Percentiles rank a stretch among this genome's conserved stretches.
These are phyloP conservation scores for Boletus vermiculosoides DNA, from an alignment of 768 basidiomycete genomes.

Conservation along the genomic window DNA sequence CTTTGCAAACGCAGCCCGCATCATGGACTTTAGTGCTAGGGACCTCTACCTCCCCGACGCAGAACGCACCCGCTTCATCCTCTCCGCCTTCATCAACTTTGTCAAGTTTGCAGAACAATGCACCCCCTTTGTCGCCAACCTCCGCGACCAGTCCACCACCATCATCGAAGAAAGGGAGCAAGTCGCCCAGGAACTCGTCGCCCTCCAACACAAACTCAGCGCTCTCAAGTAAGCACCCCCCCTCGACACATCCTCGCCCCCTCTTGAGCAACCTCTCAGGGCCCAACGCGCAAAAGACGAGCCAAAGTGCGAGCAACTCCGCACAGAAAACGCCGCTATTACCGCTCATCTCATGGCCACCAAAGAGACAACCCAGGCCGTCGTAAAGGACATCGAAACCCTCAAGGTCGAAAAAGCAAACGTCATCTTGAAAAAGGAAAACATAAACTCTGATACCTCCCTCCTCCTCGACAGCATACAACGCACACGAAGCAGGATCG, in stretches of 20 bases:
- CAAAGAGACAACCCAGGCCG: conserved; percentile 58
- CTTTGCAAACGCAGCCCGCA: conserved; percentile 69
- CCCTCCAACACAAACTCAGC: conserved; percentile 51
- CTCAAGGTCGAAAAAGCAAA: conserved; percentile 70
- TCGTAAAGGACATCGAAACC: conserved; percentile 64
- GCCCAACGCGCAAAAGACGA: conserved; percentile 66
- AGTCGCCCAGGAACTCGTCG: conserved; percentile 45
- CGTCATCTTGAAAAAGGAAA: conserved; percentile 68
- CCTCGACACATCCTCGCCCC: not conserved
- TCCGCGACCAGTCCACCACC: conserved; percentile 58
- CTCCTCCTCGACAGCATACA: conserved; percentile 58
- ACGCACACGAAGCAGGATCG: conserved; percentile 71
- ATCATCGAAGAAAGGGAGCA: conserved; percentile 63
- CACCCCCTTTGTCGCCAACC: conserved; percentile 54
- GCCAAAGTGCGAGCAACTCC: conserved; percentile 59
- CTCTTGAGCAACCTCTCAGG: conserved; percentile 35
- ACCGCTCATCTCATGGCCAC: conserved; percentile 66
- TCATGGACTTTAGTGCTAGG: conserved; percentile 72
- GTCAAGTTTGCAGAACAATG: conserved; percentile 85
- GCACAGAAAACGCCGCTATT: conserved; percentile 57
- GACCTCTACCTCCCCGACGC: conserved; percentile 74
- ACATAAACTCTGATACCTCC: conserved; percentile 57
- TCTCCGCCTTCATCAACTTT: conserved; percentile 92
- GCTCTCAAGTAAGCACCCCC: conserved; percentile 51
- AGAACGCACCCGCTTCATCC: conserved; percentile 67